These are phyloP conservation scores for Parastagonospora nodorum DNA, from an alignment of 2,329 filamentous ascomycete genomes.

Conservation along the genomic window DNA sequence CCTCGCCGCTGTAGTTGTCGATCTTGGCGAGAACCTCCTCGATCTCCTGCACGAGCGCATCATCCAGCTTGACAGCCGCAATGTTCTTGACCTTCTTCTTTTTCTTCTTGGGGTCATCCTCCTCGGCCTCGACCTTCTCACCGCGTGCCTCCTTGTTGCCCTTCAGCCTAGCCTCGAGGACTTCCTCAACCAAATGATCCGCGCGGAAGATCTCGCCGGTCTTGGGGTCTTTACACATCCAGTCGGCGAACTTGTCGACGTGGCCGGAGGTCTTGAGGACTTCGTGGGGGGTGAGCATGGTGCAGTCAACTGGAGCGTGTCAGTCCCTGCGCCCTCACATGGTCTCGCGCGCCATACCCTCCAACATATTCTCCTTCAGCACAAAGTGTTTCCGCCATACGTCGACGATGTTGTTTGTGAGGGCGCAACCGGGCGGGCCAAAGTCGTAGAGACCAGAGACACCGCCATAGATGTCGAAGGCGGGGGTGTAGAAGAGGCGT, in stretches of 20 bases:
- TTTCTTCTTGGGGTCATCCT: constrained; percentile 84
- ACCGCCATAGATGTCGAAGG: constrained; percentile 93
- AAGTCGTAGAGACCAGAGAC: constrained; percentile 92
- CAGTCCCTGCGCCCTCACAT: constrained; percentile 13
- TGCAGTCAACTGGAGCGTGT: constrained; percentile 71
- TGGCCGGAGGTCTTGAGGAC: constrained; percentile 93
- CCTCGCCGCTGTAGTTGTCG: constrained; percentile 89
- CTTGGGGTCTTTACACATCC: constrained; percentile 99
- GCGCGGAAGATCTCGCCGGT: constrained; percentile 95
- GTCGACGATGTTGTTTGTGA: constrained; percentile 87
- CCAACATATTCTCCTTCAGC: constrained; percentile 91
- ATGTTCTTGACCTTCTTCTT: constrained; percentile 74
- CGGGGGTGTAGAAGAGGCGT: constrained; percentile 82
- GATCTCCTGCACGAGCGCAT: constrained; percentile 85
- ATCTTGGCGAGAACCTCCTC: constrained; percentile 89
- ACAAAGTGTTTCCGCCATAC: constrained; percentile 93
- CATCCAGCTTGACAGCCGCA: constrained; percentile 77
- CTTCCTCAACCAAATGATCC: constrained; percentile 94
- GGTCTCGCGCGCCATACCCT: constrained; percentile 49
- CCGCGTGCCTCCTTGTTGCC: constrained; percentile 93
- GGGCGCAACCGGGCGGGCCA: constrained; percentile 82
- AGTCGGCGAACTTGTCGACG: constrained; percentile 97
- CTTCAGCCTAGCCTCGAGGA: constrained; percentile 84
- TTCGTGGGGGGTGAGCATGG: constrained; percentile 88
- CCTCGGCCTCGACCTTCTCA: constrained; percentile 73